Percentiles rank a stretch among this genome's conserved stretches.
Conservation (phyloP, 257 asterid genomes). For the Gentiana dahurica region DNA sequence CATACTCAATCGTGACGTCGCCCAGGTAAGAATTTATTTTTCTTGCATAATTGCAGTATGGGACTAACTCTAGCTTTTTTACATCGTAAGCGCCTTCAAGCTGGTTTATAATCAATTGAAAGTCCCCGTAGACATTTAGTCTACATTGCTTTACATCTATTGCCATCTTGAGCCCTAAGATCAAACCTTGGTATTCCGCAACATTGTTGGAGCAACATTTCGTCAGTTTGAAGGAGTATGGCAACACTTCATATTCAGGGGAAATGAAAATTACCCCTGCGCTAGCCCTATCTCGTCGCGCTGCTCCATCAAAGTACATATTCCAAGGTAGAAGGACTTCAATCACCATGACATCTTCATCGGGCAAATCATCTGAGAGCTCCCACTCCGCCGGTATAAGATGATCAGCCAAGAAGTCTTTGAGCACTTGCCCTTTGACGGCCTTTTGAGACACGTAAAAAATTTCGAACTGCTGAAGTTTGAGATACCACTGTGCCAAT, state of each 20-base stretch:
- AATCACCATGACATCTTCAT: too few relatives aligned
- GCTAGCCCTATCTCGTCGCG: not conserved
- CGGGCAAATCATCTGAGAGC: too few relatives aligned
- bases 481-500: not conserved
- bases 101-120: not conserved
- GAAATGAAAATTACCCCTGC: not conserved
- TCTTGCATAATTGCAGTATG: not conserved
- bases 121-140: not conserved
- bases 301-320: not conserved
- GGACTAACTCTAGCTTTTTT: not conserved
- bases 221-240: not conserved
- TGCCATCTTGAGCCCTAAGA: too few relatives aligned
- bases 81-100: not conserved
- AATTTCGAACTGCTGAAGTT: too few relatives aligned
- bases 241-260: not conserved
- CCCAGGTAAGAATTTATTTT: not conserved
- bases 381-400: too few relatives aligned
- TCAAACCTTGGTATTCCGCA: too few relatives aligned
- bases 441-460: too few relatives aligned
- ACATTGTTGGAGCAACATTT: too few relatives aligned
- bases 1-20: not conserved
- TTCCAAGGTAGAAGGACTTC: too few relatives aligned
- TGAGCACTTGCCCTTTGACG: too few relatives aligned
- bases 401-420: too few relatives aligned
- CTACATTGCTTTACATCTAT: not conserved